phyloP scores from a whole-genome alignment of 306 rosid genomes.

The Lathyrus aphaca region DNA sequence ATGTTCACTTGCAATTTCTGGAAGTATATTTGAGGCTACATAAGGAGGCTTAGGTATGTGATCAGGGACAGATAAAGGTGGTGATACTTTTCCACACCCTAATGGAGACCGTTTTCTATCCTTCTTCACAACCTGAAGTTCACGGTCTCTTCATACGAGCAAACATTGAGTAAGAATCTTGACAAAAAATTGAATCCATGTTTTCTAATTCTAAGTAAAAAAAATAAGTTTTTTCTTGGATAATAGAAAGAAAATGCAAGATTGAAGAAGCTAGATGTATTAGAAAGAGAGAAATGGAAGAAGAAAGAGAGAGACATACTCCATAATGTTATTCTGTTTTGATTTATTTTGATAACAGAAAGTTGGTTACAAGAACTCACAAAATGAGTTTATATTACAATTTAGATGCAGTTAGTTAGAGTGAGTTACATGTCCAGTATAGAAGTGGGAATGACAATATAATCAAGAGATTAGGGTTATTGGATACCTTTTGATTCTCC shows the following conservation, averaged over 20 bases:
- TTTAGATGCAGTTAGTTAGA: not conserved
- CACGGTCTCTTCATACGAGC: slow-evolving; percentile 65
- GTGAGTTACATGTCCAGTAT: too few relatives aligned
- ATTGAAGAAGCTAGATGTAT: not conserved
- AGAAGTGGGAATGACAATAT: too few relatives aligned
- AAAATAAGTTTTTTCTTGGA: not conserved
- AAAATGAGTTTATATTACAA: too few relatives aligned
- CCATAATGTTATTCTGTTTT: too few relatives aligned
- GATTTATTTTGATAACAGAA: too few relatives aligned
- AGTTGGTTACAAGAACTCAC: too few relatives aligned
- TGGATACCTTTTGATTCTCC: slow-evolving; percentile 69
- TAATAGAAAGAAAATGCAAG: slow-evolving; percentile 34
- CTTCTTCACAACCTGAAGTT: slow-evolving; percentile 51
- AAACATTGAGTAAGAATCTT: slow-evolving; percentile 29
- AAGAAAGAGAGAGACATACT: too few relatives aligned
- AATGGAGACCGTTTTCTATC: slow-evolving; percentile 59
- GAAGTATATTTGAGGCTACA: slow-evolving; percentile 65
- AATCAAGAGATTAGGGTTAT: slow-evolving; percentile 13
- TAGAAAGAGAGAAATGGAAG: too few relatives aligned
- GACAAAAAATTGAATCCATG: slow-evolving; percentile 18
- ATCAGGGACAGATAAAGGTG: slow-evolving; percentile 78
- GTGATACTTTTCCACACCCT: slow-evolving; percentile 83
- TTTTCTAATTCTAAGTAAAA: slow-evolving; percentile 24
- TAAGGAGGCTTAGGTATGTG: slow-evolving; percentile 87
- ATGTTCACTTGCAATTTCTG: slow-evolving; percentile 73